A percentile compares a stretch with the other conserved stretches of the same genome.
Conservation (phyloP, 2,329 filamentous ascomycete genomes). For the Exophiala sp. region DNA sequence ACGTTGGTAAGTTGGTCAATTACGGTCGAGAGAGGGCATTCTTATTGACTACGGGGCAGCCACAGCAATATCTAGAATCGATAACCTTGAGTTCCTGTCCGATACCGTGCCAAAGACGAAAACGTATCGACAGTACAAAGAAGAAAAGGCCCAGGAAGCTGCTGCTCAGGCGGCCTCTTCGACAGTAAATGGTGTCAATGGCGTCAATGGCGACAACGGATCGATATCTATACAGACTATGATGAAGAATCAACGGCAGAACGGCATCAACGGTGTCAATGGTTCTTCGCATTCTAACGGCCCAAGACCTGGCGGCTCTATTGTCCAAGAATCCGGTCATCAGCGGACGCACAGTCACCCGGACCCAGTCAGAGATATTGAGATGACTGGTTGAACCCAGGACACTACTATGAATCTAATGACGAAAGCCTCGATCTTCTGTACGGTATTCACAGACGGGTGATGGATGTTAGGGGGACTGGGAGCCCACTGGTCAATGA, state of each 20-base stretch:
- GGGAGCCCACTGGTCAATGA: too few species aligned
- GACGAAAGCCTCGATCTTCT: neutral
- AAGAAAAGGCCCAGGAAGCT: conserved; percentile 47
- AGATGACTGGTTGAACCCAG: conserved; percentile 20
- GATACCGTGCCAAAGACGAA: conserved; percentile 86
- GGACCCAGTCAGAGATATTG: conserved; percentile 23
- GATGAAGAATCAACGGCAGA: conserved; percentile 21
- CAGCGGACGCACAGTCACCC: conserved; percentile 20
- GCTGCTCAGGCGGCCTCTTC: conserved; percentile 29
- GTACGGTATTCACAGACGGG: neutral
- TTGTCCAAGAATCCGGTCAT: conserved; percentile 14
- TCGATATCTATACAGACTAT: conserved; percentile 19
- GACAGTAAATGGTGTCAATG: conserved; percentile 30
- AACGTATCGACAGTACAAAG: conserved; percentile 73
- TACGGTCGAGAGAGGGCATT: too few species aligned
- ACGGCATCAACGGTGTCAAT: conserved; percentile 19
- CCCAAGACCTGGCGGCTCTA: conserved; percentile 1
- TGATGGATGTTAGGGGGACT: neutral
- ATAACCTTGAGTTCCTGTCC: conserved; percentile 89
- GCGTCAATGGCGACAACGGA: conserved; percentile 29
- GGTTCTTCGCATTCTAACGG: conserved; percentile 7
- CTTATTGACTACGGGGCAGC: conserved; percentile 49
- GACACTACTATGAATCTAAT: too few species aligned
- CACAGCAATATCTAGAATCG: conserved; percentile 75
- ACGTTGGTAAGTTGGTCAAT: conserved; percentile 60